Conservation (phyloP, 371 early-diverging fungal genomes). For the Batkoa obscura region DNA sequence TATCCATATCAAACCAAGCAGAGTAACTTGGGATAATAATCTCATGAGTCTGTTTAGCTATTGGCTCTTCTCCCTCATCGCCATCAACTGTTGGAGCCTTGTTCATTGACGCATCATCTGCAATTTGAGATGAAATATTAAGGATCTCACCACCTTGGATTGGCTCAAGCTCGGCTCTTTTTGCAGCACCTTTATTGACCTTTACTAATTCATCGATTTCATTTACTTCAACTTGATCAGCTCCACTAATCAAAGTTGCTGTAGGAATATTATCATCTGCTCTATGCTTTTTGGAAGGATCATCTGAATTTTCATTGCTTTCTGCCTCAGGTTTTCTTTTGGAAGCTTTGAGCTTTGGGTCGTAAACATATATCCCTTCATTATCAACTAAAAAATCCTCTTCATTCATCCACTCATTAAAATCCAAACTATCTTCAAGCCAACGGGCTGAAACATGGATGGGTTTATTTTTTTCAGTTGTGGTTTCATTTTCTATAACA, state of each 20-base stretch:
- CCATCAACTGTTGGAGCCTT: neutral
- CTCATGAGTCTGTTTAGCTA: conserved; percentile 50
- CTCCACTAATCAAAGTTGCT: conserved; percentile 3
- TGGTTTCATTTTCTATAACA: conserved; percentile 30
- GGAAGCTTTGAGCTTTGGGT: neutral
- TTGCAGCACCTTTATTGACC: conserved; percentile 15
- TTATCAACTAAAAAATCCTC: conserved; percentile 40
- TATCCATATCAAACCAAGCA: conserved; percentile 80
- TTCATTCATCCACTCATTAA: conserved; percentile 61
- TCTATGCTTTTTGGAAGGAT: neutral
- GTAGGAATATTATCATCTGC: conserved; percentile 5
- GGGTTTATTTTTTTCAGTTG: conserved; percentile 10
- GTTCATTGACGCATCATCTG: conserved; percentile 6
- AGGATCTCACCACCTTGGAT: conserved; percentile 37
- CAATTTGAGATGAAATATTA: conserved; percentile 30
- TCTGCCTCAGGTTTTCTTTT: neutral
- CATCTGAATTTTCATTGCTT: neutral
- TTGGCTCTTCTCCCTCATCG: conserved; percentile 16
- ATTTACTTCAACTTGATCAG: conserved; percentile 4
- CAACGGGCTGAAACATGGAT: conserved; percentile 40
- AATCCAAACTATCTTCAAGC: conserved; percentile 48
- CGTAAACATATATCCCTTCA: neutral
- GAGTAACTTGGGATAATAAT: conserved; percentile 69
- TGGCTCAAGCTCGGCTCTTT: conserved; percentile 46
- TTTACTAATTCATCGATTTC: conserved; percentile 7